Percentiles rank a stretch among this genome's conserved stretches.
Conservation (phyloP, 768 basidiomycete species). For the Tulasnella sp. region DNA sequence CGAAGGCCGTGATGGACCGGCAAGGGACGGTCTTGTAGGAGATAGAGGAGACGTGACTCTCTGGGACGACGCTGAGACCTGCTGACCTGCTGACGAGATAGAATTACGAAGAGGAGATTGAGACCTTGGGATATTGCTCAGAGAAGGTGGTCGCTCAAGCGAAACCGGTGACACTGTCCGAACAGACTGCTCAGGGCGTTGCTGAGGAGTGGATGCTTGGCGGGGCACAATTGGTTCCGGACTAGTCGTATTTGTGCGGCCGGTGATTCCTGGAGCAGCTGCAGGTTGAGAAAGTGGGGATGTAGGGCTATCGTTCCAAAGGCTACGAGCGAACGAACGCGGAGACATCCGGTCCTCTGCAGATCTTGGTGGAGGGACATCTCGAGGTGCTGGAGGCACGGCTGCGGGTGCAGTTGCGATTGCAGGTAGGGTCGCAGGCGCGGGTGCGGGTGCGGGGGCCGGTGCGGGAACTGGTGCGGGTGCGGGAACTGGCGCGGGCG, state of each 20-base stretch:
- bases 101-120: conserved; percentile 3
- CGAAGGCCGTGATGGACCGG: not conserved
- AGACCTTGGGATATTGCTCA: not conserved
- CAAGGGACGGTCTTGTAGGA: not conserved
- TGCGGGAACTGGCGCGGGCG: not conserved
- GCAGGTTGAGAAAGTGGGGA: not conserved
- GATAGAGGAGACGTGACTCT: not conserved
- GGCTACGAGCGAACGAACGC: conserved; percentile 2
- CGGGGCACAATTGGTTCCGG: not conserved
- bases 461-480: conserved; percentile 22
- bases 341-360: not conserved
- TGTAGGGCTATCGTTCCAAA: not conserved
- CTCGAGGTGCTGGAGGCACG: not conserved
- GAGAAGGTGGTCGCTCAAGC: conserved; percentile 6
- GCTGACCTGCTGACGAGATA: not conserved
- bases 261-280: not conserved
- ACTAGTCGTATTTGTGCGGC: not conserved
- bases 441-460: conserved; percentile 21
- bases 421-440: not conserved
- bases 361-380: not conserved
- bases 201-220: not conserved
- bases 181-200: not conserved
- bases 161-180: not conserved
- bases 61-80: not conserved
- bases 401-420: not conserved